Base-by-base conservation (phyloP, 306 rosid species). In the Acmispon strigosus region DNA sequence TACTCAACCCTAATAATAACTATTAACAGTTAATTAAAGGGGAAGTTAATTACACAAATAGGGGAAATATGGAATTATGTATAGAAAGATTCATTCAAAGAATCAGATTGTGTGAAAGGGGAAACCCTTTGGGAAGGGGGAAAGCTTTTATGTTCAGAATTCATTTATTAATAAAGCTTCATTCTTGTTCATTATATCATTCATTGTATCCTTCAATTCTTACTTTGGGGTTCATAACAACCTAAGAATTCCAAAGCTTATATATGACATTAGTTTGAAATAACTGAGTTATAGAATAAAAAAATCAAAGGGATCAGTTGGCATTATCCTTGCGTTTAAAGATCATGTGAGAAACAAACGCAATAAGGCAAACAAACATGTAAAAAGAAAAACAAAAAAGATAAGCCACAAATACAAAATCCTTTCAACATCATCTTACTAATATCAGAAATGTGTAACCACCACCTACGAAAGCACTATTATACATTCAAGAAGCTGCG, bases 231-330 rank as follows among this genome's bases (percentile, higher is more conserved):
- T 32, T 32, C 37, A 32, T 32, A 32, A 32, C 7, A 32, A 32
- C 37, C 37, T 32, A 32, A 94, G 96, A 91, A 84, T 71, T 53
- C 78, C 72, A 87, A 87, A 75, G 80, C 81, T 74, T 8, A 73
- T 75, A 76, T 41, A 53, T 65, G 51, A 68, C 68, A 76, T 72
- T 69, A 79, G 64, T 56, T 66, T 75, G 83, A 54, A 76, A 83
- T 74, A 74, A 76, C 51, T 72, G 17, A 71, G 70, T 44, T 51
- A 45, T 41, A 42, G 41, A 69, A 69, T 39, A 64, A 48, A 72
- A 69, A 56, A 74, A 57, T 56, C n/a, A 65, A 68, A 81, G 22
- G 55, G 39, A 75, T 62, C 14, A 72, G 52, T 39, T 73, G 39
- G 62, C 68, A 66, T 59, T 59, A 54, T 37, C 15, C 51, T 3